Conservation (phyloP, 768 basidiomycete species). For the Xerocomellus intermedius region DNA sequence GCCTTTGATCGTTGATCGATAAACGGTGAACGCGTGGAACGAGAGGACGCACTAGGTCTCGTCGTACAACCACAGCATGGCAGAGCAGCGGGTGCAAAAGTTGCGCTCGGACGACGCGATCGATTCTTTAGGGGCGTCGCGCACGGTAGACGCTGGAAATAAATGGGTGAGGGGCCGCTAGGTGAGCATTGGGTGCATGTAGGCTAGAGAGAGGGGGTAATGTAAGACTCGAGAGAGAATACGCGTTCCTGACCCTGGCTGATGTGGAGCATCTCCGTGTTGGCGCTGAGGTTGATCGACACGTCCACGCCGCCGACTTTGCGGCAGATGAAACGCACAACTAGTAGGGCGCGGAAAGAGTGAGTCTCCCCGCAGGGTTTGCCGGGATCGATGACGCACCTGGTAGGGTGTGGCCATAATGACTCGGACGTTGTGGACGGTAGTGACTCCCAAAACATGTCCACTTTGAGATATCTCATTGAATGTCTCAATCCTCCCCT, state of each 20-base stretch:
- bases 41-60: conserved; percentile 43
- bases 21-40: background rate
- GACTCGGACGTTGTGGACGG: no score
- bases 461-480: no score
- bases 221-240: no score
- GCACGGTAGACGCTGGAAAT: conserved; percentile 54
- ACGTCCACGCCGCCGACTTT: conserved; percentile 68
- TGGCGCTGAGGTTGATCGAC: conserved; percentile 63
- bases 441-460: no score
- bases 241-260: conserved; percentile 46
- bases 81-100: conserved; percentile 62
- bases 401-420: no score
- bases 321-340: conserved; percentile 65
- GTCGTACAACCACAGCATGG: conserved; percentile 69
- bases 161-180: background rate
- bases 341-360: conserved; percentile 24
- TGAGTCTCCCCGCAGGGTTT: background rate
- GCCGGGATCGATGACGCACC: conserved; percentile 28
- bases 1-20: conserved; percentile 42
- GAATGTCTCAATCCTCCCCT: no score
- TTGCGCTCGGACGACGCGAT: conserved; percentile 55
- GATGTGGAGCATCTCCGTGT: conserved; percentile 49
- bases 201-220: no score
- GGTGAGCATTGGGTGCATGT: background rate
- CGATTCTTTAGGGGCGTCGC: conserved; percentile 49